A percentile compares a stretch with the other conserved stretches of the same genome.
phyloP scores from a whole-genome alignment of 2,329 filamentous ascomycete species.

The Pseudopyrenochaeta lycopersici region DNA sequence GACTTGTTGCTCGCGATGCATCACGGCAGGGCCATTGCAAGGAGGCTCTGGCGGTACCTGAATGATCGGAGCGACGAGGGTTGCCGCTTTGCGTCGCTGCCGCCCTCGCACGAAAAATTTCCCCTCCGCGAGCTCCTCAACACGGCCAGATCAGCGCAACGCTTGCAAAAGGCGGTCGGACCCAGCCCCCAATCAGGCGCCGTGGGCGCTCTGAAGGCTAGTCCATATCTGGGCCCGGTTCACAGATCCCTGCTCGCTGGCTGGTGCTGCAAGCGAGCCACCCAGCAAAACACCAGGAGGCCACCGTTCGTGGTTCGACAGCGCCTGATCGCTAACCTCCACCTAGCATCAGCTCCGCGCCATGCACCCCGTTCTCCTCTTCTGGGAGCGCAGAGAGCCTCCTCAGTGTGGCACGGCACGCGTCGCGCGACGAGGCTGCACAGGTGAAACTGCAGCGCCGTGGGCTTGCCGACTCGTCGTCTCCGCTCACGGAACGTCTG shows the following conservation, averaged over 20 bases:
- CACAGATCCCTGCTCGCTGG: constrained; percentile 16
- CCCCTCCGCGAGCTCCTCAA: constrained; percentile 26
- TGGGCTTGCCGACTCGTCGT: constrained; percentile 3
- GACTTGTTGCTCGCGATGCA: not conserved
- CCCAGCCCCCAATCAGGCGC: constrained; percentile 26
- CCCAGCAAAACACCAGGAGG: constrained; percentile 14
- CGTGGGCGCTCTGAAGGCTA: too few species aligned
- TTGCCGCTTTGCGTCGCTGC: constrained; percentile 17
- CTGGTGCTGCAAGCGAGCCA: constrained; percentile 24
- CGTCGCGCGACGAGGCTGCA: constrained; percentile 9
- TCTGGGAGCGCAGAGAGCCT: constrained; percentile 3
- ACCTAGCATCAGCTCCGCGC: constrained; percentile 1
- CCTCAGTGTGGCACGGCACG: not conserved
- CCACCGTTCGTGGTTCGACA: constrained; percentile 10
- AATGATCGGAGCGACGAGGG: constrained; percentile 24
- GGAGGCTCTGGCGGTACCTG: constrained; percentile 29
- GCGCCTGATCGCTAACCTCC: constrained; percentile 1
- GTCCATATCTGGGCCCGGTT: constrained; percentile 25
- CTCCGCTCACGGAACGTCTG: constrained; percentile 5
- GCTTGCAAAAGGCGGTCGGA: constrained; percentile 35
- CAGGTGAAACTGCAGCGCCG: constrained; percentile 19
- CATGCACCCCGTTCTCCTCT: constrained; percentile 7
- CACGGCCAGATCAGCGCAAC: constrained; percentile 32
- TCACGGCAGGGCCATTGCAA: not conserved
- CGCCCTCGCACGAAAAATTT: constrained; percentile 29